phyloP scores from a whole-genome alignment of 768 basidiomycete genomes.

The Rhizopogon vesiculosus region DNA sequence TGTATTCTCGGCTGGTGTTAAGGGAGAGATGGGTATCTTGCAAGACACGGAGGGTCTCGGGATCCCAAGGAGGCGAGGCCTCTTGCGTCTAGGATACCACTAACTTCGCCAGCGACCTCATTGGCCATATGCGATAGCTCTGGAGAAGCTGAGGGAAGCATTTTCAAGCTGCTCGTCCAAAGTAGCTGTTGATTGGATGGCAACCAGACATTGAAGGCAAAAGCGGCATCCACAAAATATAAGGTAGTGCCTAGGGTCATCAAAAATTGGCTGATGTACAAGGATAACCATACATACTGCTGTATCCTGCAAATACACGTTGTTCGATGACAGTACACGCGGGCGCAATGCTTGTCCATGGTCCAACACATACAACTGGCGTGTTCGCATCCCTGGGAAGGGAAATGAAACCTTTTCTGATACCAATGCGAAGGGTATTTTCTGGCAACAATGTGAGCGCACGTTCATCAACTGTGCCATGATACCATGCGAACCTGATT shows the following conservation, averaged over 20 bases:
- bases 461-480: too few species aligned
- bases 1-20: constrained; percentile 20
- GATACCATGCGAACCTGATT: too few species aligned
- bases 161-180: constrained; percentile 28
- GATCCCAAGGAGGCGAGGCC: constrained; percentile 22
- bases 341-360: constrained; percentile 92
- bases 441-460: constrained; percentile 33
- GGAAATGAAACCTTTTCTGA: constrained; percentile 57
- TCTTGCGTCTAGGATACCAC: constrained; percentile 10
- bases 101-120: constrained; percentile 11
- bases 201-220: constrained; percentile 11
- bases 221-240: constrained; percentile 7
- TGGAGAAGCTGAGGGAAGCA: constrained; percentile 19
- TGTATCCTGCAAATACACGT: constrained; percentile 51
- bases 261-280: too few species aligned
- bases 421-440: constrained; percentile 54
- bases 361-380: constrained; percentile 81
- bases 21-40: constrained; percentile 32
- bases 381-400: constrained; percentile 42
- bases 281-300: not conserved
- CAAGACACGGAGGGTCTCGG: constrained; percentile 7
- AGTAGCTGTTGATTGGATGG: constrained; percentile 1
- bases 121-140: constrained; percentile 11
- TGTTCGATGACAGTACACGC: constrained; percentile 85
- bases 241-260: too few species aligned